These are phyloP conservation scores for Ceratobasidium theobromae DNA, from an alignment of 1,284 basidiomycete genomes.

Conservation along the genomic window DNA sequence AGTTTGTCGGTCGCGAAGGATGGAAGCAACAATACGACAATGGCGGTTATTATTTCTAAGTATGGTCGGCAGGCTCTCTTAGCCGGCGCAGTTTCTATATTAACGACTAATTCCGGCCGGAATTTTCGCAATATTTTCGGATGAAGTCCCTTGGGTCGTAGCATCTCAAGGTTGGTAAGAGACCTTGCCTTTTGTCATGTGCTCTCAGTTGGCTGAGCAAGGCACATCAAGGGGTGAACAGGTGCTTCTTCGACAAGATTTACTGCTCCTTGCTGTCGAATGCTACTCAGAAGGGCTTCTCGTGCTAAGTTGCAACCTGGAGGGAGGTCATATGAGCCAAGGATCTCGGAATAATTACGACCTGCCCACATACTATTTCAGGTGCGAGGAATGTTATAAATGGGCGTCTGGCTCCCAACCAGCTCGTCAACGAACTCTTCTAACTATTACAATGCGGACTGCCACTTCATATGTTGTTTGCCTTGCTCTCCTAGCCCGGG, in stretches of 20 bases:
- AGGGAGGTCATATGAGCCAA: conserved; percentile 9
- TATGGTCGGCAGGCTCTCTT: neutral
- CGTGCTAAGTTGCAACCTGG: neutral
- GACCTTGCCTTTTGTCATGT: conserved; percentile 11
- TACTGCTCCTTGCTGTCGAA: neutral
- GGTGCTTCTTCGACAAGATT: conserved; percentile 5
- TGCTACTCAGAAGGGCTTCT: neutral
- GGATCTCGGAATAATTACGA: conserved; percentile 12
- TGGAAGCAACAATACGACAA: neutral
- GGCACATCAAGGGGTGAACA: neutral
- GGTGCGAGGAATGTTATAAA: neutral
- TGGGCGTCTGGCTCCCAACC: neutral
- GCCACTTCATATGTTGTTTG: neutral
- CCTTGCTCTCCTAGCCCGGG: neutral
- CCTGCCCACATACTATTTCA: neutral
- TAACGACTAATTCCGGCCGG: neutral
- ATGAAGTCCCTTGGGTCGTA: neutral
- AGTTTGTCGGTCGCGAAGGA: neutral
- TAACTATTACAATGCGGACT: conserved; percentile 21
- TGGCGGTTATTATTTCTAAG: neutral
- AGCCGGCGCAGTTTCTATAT: conserved; percentile 2
- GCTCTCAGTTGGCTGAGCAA: neutral
- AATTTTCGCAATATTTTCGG: conserved; percentile 26
- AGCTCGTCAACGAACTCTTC: neutral
- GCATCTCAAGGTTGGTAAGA: neutral